Conservation (phyloP, 257 asterid genomes). For the Linderniella brevidens region DNA sequence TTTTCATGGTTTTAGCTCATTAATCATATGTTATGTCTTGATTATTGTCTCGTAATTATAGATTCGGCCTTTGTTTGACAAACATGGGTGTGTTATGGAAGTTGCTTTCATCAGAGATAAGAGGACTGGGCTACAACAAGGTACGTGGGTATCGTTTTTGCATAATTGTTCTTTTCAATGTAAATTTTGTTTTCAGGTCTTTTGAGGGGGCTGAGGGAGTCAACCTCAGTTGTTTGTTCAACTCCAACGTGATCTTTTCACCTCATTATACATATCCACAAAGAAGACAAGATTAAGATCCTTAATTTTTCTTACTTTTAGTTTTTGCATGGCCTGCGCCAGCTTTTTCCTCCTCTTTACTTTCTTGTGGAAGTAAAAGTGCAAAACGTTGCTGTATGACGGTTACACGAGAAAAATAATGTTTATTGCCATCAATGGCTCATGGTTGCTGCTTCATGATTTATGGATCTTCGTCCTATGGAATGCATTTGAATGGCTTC, state of each 20-base stretch:
- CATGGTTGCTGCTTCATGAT: slow-evolving; percentile 14
- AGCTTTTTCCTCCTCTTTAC: slow-evolving; percentile 12
- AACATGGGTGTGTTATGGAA: slow-evolving; percentile 74
- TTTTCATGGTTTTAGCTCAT: not conserved
- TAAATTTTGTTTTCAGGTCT: slow-evolving; percentile 64
- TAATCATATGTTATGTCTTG: slow-evolving; percentile 1
- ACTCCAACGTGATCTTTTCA: slow-evolving; percentile 38
- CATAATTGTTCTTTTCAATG: slow-evolving; percentile 13
- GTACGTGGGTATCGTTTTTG: slow-evolving; percentile 31
- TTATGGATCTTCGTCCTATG: slow-evolving; percentile 5
- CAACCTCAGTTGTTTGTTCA: slow-evolving; percentile 45
- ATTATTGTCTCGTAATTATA: slow-evolving; percentile 19
- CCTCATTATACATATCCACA: slow-evolving; percentile 22
- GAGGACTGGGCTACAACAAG: slow-evolving; percentile 95
- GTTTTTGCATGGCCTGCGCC: slow-evolving; percentile 17
- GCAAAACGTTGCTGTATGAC: slow-evolving; percentile 11
- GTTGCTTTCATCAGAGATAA: slow-evolving; percentile 88
- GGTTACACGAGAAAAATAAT: slow-evolving; percentile 13
- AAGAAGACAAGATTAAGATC: slow-evolving; percentile 41
- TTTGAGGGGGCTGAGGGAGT: slow-evolving; percentile 61
- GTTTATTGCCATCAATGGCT: slow-evolving; percentile 14
- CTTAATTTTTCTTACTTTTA: slow-evolving; percentile 9
- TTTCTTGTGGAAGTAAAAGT: slow-evolving; percentile 7
- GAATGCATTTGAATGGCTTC: slow-evolving; percentile 15
- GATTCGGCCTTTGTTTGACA: slow-evolving; percentile 79